phyloP scores from a whole-genome alignment of 805 yeast genomes.

The Sugiyamaella floridensis region DNA sequence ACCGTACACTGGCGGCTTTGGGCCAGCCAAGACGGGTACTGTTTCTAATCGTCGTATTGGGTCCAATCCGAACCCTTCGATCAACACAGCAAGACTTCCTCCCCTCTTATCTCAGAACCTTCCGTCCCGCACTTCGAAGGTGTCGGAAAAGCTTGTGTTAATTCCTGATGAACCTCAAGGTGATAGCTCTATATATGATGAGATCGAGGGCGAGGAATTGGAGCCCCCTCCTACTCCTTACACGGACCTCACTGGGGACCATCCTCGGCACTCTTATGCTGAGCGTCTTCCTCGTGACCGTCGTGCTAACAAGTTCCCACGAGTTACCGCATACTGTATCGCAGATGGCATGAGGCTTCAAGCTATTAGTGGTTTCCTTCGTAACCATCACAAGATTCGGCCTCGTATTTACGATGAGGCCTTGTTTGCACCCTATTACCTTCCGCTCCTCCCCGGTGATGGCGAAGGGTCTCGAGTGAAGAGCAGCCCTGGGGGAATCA shows the following conservation, averaged over 20 bases:
- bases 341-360: slow-evolving; percentile 73
- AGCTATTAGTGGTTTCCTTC: slow-evolving; percentile 56
- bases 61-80: background rate
- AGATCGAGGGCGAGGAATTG: slow-evolving; percentile 23
- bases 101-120: slow-evolving; percentile 22
- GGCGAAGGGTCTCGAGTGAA: slow-evolving; percentile 35
- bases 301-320: slow-evolving; percentile 56
- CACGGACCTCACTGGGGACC: slow-evolving; percentile 4
- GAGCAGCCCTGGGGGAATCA: slow-evolving; percentile 33
- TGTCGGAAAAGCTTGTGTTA: slow-evolving; percentile 76
- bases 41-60: background rate
- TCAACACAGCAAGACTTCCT: slow-evolving; percentile 1
- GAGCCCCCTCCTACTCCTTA: slow-evolving; percentile 20
- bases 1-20: background rate
- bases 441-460: slow-evolving; percentile 78
- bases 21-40: background rate
- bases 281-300: slow-evolving; percentile 39
- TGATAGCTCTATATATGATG: slow-evolving; percentile 15
- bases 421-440: slow-evolving; percentile 79
- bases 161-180: slow-evolving; percentile 50
- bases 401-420: slow-evolving; percentile 90
- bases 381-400: slow-evolving; percentile 67
- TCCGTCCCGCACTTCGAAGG: slow-evolving; percentile 64
- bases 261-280: slow-evolving; percentile 22
- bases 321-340: slow-evolving; percentile 89